These are phyloP conservation scores for Nakazawaea ambrosiae DNA, from an alignment of 805 yeast species.

Conservation along the genomic window DNA sequence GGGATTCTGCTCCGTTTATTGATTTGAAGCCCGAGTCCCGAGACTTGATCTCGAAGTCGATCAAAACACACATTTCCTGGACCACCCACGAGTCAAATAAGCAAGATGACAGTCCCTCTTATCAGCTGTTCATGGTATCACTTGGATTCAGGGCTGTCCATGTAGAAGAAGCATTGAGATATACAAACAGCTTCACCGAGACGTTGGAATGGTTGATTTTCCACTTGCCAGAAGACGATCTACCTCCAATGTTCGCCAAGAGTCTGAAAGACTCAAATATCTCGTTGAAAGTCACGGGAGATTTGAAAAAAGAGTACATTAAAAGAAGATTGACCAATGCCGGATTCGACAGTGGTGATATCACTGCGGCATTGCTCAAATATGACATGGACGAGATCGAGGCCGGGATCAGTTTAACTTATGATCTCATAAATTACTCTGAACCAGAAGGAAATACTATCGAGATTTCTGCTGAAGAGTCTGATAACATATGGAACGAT, in stretches of 20 bases:
- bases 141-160: slow-evolving; percentile 71
- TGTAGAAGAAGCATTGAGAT: slow-evolving; percentile 62
- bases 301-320: slow-evolving; percentile 48
- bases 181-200: slow-evolving; percentile 41
- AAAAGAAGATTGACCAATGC: slow-evolving; percentile 52
- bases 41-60: slow-evolving; percentile 51
- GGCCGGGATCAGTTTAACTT: slow-evolving; percentile 45
- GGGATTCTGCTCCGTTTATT: slow-evolving; percentile 66
- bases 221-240: slow-evolving; percentile 91
- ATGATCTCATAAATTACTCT: slow-evolving; percentile 22
- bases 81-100: slow-evolving; percentile 17
- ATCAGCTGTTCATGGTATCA: slow-evolving; percentile 14
- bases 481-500: slow-evolving; percentile 55
- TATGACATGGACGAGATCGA: slow-evolving; percentile 37
- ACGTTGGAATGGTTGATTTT: slow-evolving; percentile 73
- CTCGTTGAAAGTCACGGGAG: slow-evolving; percentile 45
- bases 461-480: slow-evolving; percentile 20
- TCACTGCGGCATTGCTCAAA: slow-evolving; percentile 38
- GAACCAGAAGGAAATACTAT: slow-evolving; percentile 11
- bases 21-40: slow-evolving; percentile 63
- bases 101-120: slow-evolving; percentile 4
- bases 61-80: slow-evolving; percentile 57
- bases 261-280: slow-evolving; percentile 51
- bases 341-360: slow-evolving; percentile 67
- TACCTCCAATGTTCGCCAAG: slow-evolving; percentile 61